phyloP scores from a whole-genome alignment of 805 yeast genomes.

The Saccharomycopsis sp. region DNA sequence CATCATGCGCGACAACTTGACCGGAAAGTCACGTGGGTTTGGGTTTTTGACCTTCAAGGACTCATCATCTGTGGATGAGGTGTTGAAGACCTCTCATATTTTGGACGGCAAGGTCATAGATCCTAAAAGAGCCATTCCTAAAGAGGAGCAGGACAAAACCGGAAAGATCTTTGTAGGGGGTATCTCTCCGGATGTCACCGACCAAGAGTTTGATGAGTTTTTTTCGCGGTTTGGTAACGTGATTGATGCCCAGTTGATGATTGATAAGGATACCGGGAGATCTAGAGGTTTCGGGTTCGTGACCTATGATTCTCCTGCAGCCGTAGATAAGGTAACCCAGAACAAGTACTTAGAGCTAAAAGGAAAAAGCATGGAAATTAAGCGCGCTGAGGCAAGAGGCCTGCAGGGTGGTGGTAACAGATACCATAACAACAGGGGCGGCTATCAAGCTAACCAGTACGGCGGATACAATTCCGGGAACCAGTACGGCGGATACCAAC shows the following conservation, averaged over 20 bases:
- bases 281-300: slow-evolving; percentile 97
- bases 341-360: slow-evolving; percentile 77
- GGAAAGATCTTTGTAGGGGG: slow-evolving; percentile 98
- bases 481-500: slow-evolving; percentile 12
- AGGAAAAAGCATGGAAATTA: slow-evolving; percentile 80
- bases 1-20: slow-evolving; percentile 83
- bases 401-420: slow-evolving; percentile 38
- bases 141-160: slow-evolving; percentile 93
- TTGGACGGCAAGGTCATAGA: slow-evolving; percentile 95
- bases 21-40: slow-evolving; percentile 91
- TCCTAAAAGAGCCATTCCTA: slow-evolving; percentile 95
- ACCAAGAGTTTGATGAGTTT: slow-evolving; percentile 79
- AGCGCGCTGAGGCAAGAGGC: slow-evolving; percentile 78
- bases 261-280: slow-evolving; percentile 94
- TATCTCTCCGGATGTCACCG: slow-evolving; percentile 87
- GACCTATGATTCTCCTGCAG: slow-evolving; percentile 90
- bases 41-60: slow-evolving; percentile 86
- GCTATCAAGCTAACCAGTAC: slow-evolving; percentile 26
- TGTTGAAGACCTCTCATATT: slow-evolving; percentile 77
- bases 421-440: slow-evolving; percentile 29
- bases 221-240: slow-evolving; percentile 85
- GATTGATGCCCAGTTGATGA: slow-evolving; percentile 94
- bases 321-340: slow-evolving; percentile 82
- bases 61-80: slow-evolving; percentile 79
- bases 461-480: slow-evolving; percentile 27